Evolutionary conservation across 768 basidiomycete genomes (phyloP).

Genomic region (Naematelia aurantialba): DNA sequence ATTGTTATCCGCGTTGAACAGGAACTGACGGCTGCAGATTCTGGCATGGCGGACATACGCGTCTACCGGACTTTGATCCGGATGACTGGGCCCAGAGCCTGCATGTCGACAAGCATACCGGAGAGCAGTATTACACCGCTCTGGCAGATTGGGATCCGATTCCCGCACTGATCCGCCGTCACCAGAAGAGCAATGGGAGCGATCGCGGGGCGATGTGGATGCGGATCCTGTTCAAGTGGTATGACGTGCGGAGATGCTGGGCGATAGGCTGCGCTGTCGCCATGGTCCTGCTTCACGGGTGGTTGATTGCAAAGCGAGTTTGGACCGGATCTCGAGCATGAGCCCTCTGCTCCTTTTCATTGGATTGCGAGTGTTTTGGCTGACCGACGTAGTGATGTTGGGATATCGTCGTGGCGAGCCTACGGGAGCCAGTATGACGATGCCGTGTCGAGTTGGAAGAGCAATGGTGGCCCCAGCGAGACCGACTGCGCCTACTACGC

Average conservation of each 20-base stretch:
- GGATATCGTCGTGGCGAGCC: not conserved
- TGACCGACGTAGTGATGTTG: not conserved
- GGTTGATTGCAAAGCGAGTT: not conserved
- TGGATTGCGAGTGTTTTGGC: too few species aligned
- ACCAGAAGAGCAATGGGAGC: not conserved
- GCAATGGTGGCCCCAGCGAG: conserved; percentile 5
- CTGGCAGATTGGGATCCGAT: not conserved
- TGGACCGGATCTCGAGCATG: not conserved
- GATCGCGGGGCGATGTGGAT: not conserved
- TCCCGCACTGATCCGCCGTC: not conserved
- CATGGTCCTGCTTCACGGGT: not conserved
- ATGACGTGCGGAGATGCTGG: not conserved
- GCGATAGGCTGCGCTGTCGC: not conserved
- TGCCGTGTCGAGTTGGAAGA: conserved; percentile 7
- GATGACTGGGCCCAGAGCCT: not conserved
- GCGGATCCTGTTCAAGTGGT: not conserved
- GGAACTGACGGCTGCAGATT: not conserved
- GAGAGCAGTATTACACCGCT: not conserved
- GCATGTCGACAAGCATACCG: not conserved
- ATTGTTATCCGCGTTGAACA: not conserved
- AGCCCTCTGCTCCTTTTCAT: too few species aligned
- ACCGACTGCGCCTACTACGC: conserved; percentile 13
- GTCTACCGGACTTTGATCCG: not conserved
- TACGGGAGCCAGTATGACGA: conserved; percentile 12
- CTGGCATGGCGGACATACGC: not conserved